Base-by-base conservation (phyloP, 257 asterid genomes). In the Petrea volubilis region DNA sequence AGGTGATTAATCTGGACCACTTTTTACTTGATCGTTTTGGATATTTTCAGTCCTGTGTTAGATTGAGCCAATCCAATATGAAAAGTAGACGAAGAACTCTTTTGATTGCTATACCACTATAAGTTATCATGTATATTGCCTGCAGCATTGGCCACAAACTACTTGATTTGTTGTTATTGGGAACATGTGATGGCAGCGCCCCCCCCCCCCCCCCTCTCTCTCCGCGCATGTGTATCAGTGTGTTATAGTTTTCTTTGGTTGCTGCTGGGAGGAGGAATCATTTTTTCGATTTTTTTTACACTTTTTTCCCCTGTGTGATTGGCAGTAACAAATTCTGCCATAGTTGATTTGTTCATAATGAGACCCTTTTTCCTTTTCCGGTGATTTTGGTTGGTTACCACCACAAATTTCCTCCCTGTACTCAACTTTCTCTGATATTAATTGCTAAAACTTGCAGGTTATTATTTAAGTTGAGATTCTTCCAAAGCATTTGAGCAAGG, bases 391-490 rank as follows among this genome's bases (percentile, higher is more conserved):
- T 60, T 60, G 27, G 24, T 40, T 6, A 8, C 36, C 28, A 6
- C 46, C 55, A 25, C 23, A 62, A 24, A 33, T 46, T 46, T 46
- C 53, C 23, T 21, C 53, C 3, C 53, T 46, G 23, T n/a, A 46
- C 53, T 28, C 11, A 13, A 29, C 8, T 4, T 34, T 24, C 38
- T 5, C 41, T 24, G 20, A 33, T 29, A 14, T 65, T 11, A 21
- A 58, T 21, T 57, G 52, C 34, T 73, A 5, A 64, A 27, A 18
- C 34, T 49, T 51, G 36, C 77, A 73, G 77, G 50, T 31, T 5
- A n/a, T n/a, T 18, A 33, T 49, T 25, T 24, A 60, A 23, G 38
- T 55, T 24, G 64, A 67, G 60, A 2, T 55, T 64, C 27, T 28
- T 20, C 60, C 27, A 28, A 43, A 12, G 17, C 7, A 59, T n/a